Percentiles rank a stretch among this genome's conserved stretches.
These are phyloP conservation scores for Schizochytrium sp. DNA, from an alignment of 108 stramenopile species.

Conservation along the genomic window DNA sequence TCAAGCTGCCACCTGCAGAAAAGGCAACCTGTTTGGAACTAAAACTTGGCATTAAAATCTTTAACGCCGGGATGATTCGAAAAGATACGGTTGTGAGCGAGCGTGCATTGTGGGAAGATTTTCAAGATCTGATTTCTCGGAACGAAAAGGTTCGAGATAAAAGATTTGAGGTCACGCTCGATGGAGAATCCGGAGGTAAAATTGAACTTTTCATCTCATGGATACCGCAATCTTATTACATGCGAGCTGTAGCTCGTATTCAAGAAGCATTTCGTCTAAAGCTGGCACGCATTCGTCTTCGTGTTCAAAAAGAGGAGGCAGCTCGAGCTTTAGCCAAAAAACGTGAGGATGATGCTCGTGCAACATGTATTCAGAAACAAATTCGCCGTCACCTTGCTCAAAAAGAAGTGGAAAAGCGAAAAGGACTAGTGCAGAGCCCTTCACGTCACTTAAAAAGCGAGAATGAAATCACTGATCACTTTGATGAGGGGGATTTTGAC, in stretches of 20 bases:
- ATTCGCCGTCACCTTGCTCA: not conserved
- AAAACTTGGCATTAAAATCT: not conserved
- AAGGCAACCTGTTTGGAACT: not conserved
- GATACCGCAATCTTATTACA: conserved; percentile 31
- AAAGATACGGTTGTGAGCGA: not conserved
- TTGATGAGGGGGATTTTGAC: too few species aligned
- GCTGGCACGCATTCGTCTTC: not conserved
- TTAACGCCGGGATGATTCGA: not conserved
- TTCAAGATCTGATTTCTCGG: not conserved
- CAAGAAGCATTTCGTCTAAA: not conserved
- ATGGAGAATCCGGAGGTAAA: not conserved
- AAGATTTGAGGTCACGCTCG: not conserved
- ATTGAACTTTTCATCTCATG: conserved; percentile 25
- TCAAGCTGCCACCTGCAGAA: conserved; percentile 19
- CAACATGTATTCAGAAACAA: not conserved
- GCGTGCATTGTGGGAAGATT: not conserved
- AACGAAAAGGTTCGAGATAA: conserved; percentile 12
- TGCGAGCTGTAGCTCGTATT: not conserved
- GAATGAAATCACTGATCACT: too few species aligned
- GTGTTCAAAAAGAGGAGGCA: not conserved
- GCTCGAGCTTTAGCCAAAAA: not conserved
- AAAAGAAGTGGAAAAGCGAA: conserved; percentile 9
- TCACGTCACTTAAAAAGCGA: not conserved
- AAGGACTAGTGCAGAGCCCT: not conserved
- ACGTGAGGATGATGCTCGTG: too few species aligned